Evolutionary conservation across 2,329 filamentous ascomycete species (phyloP), one percentile per base, ranked within the genome.

Genomic region (Blastomyces silverae): DNA sequence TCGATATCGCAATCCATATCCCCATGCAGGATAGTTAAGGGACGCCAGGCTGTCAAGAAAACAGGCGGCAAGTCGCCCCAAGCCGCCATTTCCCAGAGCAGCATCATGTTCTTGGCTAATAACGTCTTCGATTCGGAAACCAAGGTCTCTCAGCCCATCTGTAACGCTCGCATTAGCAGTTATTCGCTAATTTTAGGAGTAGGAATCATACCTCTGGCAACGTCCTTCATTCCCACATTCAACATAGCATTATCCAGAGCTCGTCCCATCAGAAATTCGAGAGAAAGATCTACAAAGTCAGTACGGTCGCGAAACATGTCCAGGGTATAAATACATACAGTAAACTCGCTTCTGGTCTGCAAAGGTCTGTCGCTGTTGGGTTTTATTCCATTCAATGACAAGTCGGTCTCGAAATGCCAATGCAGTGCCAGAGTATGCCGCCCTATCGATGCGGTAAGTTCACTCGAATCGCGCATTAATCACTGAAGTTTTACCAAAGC

Each of bases 231-330:
- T 31, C 90, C 90, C 64, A 96, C 86, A 76, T 99, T 99, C 69
- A 99, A 85, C 91, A 99, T 97, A 68, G 94, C 93, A 85, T 99
- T 99, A 82, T 99, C 94, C 68, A 99, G 81, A 58, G 94, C 90
- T 74, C 94, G 85, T 53, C 94, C 94, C 94, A 99, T 99, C 73
- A 99, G 81, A 73, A 99, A 99, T 79, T 99, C 94, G 65, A 99
- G 86, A 70, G 92, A 97, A 66, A 99, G 85, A 76, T 99, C 84
- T 87, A 70, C 11, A 52, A 6, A 59, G 65, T 64, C 65, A 64
- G 48, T n/a, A 60, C 25, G 8, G 44, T 25, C 22, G 28, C 5
- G n/a, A 57, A 37, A 53, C 4, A 28, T 10, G 62, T 20, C 62
- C 52, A 22, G 15, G 17, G 57, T 44, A 25, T 17, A 39, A 10